Evolutionary conservation across 2,329 filamentous ascomycete species (phyloP).

Genomic region (Beauveria caledonica): DNA sequence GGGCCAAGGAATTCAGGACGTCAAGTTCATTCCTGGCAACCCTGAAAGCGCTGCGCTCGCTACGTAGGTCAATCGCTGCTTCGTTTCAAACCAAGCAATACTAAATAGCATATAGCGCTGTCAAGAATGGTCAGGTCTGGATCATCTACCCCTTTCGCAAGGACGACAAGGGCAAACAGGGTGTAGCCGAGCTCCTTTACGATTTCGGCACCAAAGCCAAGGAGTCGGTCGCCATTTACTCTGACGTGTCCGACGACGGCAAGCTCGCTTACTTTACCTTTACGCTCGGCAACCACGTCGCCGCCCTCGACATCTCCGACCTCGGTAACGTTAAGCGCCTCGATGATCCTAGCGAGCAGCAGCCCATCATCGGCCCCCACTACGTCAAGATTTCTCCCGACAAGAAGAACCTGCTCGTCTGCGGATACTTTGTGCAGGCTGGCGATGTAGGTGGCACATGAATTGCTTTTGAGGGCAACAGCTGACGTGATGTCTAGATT

Average conservation of each 20-base stretch:
- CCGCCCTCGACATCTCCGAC: conserved; percentile 53
- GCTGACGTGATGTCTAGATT: conserved; percentile 26
- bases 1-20: conserved; percentile 53
- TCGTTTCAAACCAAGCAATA: neutral
- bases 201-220: conserved; percentile 49
- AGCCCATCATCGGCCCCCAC: conserved; percentile 53
- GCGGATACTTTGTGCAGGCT: conserved; percentile 58
- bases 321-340: conserved; percentile 52
- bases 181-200: conserved; percentile 48
- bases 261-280: conserved; percentile 52
- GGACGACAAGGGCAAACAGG: conserved; percentile 46
- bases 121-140: conserved; percentile 53
- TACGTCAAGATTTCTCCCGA: conserved; percentile 57
- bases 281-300: conserved; percentile 54
- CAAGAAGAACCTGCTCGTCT: conserved; percentile 55
- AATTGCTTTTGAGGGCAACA: neutral
- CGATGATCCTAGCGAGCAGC: conserved; percentile 49
- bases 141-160: conserved; percentile 55
- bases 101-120: conserved; percentile 31
- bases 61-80: conserved; percentile 27
- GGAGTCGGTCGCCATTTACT: conserved; percentile 51
- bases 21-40: conserved; percentile 58
- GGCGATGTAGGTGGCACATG: conserved; percentile 32
- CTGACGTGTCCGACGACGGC: conserved; percentile 50
- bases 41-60: conserved; percentile 49